phyloP scores from a whole-genome alignment of 306 rosid species.

The Ammopiptanthus mongolicus region DNA sequence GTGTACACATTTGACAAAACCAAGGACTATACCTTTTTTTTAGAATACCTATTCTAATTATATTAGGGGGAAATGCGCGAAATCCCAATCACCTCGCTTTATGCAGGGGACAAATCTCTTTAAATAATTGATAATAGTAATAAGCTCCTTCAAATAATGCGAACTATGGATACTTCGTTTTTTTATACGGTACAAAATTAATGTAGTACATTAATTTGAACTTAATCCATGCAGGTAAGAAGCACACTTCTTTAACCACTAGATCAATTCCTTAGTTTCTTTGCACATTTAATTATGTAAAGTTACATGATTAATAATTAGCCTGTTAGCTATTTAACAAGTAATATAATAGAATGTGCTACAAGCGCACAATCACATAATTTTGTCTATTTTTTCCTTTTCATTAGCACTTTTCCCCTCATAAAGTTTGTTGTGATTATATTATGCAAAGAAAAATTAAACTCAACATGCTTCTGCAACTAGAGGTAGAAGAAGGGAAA shows the following conservation, averaged over 20 bases:
- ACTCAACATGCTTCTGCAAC: not conserved
- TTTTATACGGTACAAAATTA: too few relatives aligned
- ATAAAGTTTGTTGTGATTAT: not conserved
- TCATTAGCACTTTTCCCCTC: not conserved
- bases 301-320: not conserved
- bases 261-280: not conserved
- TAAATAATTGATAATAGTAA: not conserved
- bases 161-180: too few relatives aligned
- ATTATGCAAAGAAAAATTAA: not conserved
- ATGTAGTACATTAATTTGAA: not conserved
- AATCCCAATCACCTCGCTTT: not conserved
- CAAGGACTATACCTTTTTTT: too few relatives aligned
- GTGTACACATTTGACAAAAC: too few relatives aligned
- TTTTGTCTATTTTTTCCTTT: not conserved
- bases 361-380: not conserved
- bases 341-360: not conserved
- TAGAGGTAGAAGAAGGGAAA: too few relatives aligned
- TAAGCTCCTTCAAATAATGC: too few relatives aligned
- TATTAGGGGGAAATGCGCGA: not conserved
- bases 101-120: not conserved
- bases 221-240: not conserved
- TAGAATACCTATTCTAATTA: not conserved
- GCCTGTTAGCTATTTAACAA: not conserved
- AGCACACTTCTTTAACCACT: not conserved
- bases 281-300: not conserved